Conservation (phyloP, 257 asterid genomes). For the Rehmannia glutinosa region DNA sequence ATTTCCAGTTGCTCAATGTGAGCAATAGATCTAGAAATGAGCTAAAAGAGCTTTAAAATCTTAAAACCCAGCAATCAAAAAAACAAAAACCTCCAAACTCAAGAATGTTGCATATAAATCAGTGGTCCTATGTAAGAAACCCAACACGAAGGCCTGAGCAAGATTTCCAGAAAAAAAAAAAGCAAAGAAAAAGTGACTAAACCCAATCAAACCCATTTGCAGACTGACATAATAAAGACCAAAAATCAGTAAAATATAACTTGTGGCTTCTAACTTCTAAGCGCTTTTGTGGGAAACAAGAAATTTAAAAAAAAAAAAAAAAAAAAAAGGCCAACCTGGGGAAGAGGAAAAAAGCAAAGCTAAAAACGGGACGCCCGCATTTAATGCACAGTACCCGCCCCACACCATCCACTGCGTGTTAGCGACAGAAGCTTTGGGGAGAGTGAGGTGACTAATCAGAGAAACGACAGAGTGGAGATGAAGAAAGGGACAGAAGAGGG, state of each 20-base stretch:
- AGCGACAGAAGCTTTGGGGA: conserved; percentile 15
- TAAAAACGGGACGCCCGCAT: conserved; percentile 9
- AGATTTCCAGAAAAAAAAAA: neutral
- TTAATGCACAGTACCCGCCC: conserved; percentile 22
- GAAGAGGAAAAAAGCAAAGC: conserved; percentile 9
- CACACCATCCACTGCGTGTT: conserved; percentile 6
- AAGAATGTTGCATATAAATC: neutral
- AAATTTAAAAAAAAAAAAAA: neutral
- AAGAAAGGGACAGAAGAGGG: conserved; percentile 17
- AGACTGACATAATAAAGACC: neutral
- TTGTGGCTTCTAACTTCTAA: neutral
- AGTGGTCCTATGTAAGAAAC: neutral
- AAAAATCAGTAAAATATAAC: neutral
- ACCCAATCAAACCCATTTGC: conserved; percentile 7
- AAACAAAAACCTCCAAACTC: neutral
- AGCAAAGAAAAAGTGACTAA: neutral
- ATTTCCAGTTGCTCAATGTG: neutral
- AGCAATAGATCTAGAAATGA: conserved; percentile 24
- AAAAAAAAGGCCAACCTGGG: conserved; percentile 7
- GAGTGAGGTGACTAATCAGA: conserved; percentile 25
- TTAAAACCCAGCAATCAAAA: neutral
- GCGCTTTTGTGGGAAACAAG: neutral
- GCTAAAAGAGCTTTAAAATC: conserved; percentile 7
- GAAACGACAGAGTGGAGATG: conserved; percentile 23
- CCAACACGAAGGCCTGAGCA: conserved; percentile 2